These are phyloP conservation scores for Globisporangium nodosum DNA, from an alignment of 352 stramenopile genomes.

Conservation along the genomic window DNA sequence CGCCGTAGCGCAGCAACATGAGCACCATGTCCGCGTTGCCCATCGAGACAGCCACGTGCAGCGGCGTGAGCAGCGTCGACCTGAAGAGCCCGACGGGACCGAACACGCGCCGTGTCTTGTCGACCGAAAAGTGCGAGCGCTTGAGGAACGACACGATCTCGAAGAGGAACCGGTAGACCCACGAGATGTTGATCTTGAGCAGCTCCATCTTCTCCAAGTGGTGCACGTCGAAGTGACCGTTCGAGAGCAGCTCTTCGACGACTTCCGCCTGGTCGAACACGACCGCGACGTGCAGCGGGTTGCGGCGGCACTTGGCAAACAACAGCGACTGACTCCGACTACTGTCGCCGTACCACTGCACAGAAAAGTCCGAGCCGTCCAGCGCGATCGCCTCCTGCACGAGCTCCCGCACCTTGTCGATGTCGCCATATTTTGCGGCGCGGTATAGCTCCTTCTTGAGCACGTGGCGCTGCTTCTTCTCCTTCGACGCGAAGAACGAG, in stretches of 20 bases:
- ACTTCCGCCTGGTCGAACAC: constrained; percentile 65
- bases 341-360: constrained; percentile 50
- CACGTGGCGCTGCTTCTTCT: constrained; percentile 28
- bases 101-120: constrained; percentile 40
- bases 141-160: constrained; percentile 49
- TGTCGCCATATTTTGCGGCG: constrained; percentile 55
- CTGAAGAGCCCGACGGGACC: constrained; percentile 49
- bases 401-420: constrained; percentile 39
- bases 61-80: constrained; percentile 59
- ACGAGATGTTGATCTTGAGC: constrained; percentile 55
- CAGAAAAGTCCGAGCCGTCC: constrained; percentile 54
- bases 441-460: constrained; percentile 59
- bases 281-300: constrained; percentile 71
- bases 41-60: constrained; percentile 71
- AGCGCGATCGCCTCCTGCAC: constrained; percentile 47
- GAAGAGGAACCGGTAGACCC: constrained; percentile 66
- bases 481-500: constrained; percentile 35
- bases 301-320: constrained; percentile 45
- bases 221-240: constrained; percentile 62
- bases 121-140: constrained; percentile 34
- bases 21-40: constrained; percentile 63
- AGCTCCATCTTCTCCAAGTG: constrained; percentile 72
- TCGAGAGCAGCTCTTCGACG: constrained; percentile 53
- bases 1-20: constrained; percentile 49
- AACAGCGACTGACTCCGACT: constrained; percentile 17